Base-by-base conservation (phyloP, 2,329 filamentous ascomycete species). In the Paecilomyces formosus region DNA sequence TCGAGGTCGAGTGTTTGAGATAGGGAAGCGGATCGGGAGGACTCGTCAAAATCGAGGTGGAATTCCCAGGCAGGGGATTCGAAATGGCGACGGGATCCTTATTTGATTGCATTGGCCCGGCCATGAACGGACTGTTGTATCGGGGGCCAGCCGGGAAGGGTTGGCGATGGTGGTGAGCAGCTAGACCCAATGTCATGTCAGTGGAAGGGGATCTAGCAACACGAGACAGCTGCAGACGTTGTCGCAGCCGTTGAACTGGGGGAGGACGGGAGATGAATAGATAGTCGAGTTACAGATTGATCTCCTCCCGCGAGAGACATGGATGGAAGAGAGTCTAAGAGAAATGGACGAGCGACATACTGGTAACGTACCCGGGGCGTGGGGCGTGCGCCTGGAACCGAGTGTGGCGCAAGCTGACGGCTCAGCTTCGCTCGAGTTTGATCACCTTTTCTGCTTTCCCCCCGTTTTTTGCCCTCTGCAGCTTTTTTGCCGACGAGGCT, bases 341-440 rank as follows among this genome's bases (percentile, higher is more conserved):
- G 54, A 58, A 63, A 60, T 65, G 65, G 63, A 61, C 59, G 62
- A 65, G 61, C 49, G 18, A 12, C 21, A 56, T 35, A 55, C 39
- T 45, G 15, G 39, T 45, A 52, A 60, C 55, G 54, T 57, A 62
- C 58, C 60, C 60, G 68, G 68, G 65, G 68, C 70, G 71, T 72
- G 68, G 70, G 71, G 69, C 68, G 70, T 69, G 70, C 65, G 72
- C 70, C 69, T 70, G 65, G 66, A 69, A 65, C 66, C 66, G 66
- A 75, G 72, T 76, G 74, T 76, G 74, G 74, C 74, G 74, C 74
- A 76, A 76, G 74, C 73, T 76, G 73, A 75, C 66, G 66, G 68
- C 71, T 74, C 72, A 74, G 72, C 71, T 72, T 70, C 64, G 61
- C 62, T 55, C 54, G 49, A 53, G 35, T 31, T 31, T 53, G 30